Percentiles rank a stretch among this genome's conserved stretches.
Evolutionary conservation across 352 stramenopile genomes (phyloP).

Genomic region (Pythium pyrilobum): DNA sequence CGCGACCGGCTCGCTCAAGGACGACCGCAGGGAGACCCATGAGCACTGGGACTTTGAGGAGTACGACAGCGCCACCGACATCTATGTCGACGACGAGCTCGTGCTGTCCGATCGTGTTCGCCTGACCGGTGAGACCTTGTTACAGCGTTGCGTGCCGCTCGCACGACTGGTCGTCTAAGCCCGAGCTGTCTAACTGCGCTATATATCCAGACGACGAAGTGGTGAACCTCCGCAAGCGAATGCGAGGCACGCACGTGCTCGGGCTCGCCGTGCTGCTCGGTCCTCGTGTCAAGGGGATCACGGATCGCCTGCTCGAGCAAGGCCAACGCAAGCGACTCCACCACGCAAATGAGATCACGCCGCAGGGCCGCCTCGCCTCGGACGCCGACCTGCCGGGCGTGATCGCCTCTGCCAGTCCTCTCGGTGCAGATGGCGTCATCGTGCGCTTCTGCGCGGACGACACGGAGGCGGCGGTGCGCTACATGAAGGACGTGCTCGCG

Average conservation of each 20-base stretch:
- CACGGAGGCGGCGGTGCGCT: conserved; percentile 53
- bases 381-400: conserved; percentile 44
- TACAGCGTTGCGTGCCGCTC: no score
- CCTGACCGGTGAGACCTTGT: conserved; percentile 38
- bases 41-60: conserved; percentile 79
- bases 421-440: conserved; percentile 57
- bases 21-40: conserved; percentile 58
- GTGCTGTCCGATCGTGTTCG: conserved; percentile 68
- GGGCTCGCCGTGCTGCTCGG: conserved; percentile 66
- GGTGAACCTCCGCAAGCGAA: conserved; percentile 57
- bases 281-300: conserved; percentile 44
- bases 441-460: conserved; percentile 66
- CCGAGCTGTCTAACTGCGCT: no score
- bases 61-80: conserved; percentile 61
- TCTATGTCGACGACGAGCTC: conserved; percentile 44
- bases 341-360: conserved; percentile 61
- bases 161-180: no score
- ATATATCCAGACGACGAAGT: conserved; percentile 76
- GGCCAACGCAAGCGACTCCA: conserved; percentile 75
- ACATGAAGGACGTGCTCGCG: conserved; percentile 51
- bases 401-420: conserved; percentile 65
- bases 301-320: conserved; percentile 45
- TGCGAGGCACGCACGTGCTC: conserved; percentile 71
- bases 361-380: conserved; percentile 52
- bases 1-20: conserved; percentile 45